Conservation (phyloP, 805 yeast species). For the Starmerella floricola region DNA sequence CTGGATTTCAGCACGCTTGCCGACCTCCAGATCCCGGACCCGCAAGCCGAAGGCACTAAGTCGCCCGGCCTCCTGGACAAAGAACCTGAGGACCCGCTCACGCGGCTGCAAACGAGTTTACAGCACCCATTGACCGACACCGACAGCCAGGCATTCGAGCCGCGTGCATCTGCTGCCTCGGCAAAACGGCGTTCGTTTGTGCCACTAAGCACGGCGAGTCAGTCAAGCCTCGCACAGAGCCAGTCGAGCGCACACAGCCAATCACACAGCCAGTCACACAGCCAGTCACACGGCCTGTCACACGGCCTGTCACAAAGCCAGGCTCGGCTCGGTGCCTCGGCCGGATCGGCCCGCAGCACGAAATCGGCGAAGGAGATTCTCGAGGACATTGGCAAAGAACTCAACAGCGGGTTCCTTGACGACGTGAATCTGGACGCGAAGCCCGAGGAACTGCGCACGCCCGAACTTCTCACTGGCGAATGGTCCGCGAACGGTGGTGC, state of each 20-base stretch:
- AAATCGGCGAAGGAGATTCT: constrained; percentile 25
- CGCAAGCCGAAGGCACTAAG: neutral
- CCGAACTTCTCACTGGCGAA: constrained; percentile 6
- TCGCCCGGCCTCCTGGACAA: neutral
- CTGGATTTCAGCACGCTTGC: constrained; percentile 6
- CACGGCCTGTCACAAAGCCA: no score
- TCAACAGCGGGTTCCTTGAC: constrained; percentile 19
- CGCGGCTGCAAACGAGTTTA: no score
- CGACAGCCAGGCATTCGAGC: no score
- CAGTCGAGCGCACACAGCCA: no score
- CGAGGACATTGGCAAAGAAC: constrained; percentile 23
- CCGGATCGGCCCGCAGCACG: constrained; percentile 8
- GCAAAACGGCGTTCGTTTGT: neutral
- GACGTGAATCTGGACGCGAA: constrained; percentile 16
- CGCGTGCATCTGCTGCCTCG: no score
- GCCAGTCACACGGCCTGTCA: no score
- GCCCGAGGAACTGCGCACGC: constrained; percentile 14
- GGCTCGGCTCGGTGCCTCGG: constrained; percentile 1
- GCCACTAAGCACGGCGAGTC: neutral
- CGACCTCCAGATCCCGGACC: constrained; percentile 17
- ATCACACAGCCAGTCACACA: no score
- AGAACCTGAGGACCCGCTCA: neutral
- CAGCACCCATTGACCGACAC: no score
- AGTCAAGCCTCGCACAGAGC: no score
- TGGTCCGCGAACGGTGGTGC: neutral